Evolutionary conservation across 192 early-diverging fungal genomes (phyloP).

Genomic region (Rhizophagus prolifer): DNA sequence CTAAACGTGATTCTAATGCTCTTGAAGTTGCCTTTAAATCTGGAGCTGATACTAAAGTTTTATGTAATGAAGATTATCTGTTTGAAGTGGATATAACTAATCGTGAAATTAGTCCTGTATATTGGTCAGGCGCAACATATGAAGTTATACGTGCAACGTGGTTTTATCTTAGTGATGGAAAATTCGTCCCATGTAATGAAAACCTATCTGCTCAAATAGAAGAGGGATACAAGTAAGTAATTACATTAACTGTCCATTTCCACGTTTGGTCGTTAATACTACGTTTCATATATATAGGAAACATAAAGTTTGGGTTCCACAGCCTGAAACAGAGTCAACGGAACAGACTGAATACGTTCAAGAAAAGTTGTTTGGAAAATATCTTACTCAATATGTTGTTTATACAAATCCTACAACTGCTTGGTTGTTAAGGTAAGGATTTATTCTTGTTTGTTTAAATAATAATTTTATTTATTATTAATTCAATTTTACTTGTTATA

Average conservation of each 20-base stretch:
- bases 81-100: constrained; percentile 77
- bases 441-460: background rate
- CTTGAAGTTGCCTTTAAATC: constrained; percentile 53
- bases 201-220: constrained; percentile 79
- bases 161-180: constrained; percentile 70
- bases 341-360: constrained; percentile 28
- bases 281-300: constrained; percentile 34
- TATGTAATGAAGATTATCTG: constrained; percentile 76
- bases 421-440: constrained; percentile 51
- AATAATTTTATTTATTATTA: background rate
- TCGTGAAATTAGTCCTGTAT: constrained; percentile 61
- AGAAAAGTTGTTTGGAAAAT: constrained; percentile 72
- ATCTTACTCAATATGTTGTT: constrained; percentile 72
- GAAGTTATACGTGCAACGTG: constrained; percentile 82
- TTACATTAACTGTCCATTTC: too few species aligned
- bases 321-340: constrained; percentile 18
- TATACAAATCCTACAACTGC: constrained; percentile 65
- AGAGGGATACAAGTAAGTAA: constrained; percentile 66
- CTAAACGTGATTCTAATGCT: constrained; percentile 55
- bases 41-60: constrained; percentile 45
- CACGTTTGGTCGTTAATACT: too few species aligned
- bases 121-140: constrained; percentile 81
- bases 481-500: background rate
- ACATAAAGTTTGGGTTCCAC: constrained; percentile 56
- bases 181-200: constrained; percentile 79